These are phyloP conservation scores for Plasmodium reichenowi DNA, from an alignment of 169 alveolate species.

Conservation along the genomic window DNA sequence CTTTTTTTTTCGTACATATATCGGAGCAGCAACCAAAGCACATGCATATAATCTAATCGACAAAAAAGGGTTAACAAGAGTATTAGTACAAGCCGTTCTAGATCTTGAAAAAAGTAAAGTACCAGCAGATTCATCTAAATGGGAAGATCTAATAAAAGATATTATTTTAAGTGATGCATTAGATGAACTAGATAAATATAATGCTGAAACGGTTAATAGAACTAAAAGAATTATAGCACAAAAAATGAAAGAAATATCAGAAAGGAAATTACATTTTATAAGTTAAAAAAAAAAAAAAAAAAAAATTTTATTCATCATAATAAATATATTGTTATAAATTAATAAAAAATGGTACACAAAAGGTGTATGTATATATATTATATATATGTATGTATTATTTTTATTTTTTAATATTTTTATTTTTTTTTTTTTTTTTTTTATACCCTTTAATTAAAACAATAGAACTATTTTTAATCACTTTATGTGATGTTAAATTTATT, in stretches of 20 bases:
- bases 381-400: no score
- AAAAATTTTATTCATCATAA: background rate
- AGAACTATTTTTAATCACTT: no score
- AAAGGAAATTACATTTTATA: slow-evolving; percentile 47
- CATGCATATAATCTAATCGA: slow-evolving; percentile 85
- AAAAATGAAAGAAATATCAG: slow-evolving; percentile 80
- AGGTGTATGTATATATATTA: background rate
- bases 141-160: slow-evolving; percentile 86
- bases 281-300: background rate
- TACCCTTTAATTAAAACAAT: no score
- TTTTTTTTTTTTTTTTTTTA: no score
- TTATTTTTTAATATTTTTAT: no score
- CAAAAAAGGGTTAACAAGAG: slow-evolving; percentile 85
- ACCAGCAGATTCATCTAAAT: slow-evolving; percentile 82
- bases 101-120: slow-evolving; percentile 82
- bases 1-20: slow-evolving; percentile 87
- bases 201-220: slow-evolving; percentile 82
- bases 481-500: no score
- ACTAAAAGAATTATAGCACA: slow-evolving; percentile 83
- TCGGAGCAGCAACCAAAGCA: slow-evolving; percentile 90
- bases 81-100: slow-evolving; percentile 86
- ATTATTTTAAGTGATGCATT: slow-evolving; percentile 84
- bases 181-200: slow-evolving; percentile 84
- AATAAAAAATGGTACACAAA: background rate
- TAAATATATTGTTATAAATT: no score